Percentiles rank a stretch among this genome's conserved stretches.
Evolutionary conservation across 257 asterid species (phyloP).

Genomic region (Osmanthus fragrans): DNA sequence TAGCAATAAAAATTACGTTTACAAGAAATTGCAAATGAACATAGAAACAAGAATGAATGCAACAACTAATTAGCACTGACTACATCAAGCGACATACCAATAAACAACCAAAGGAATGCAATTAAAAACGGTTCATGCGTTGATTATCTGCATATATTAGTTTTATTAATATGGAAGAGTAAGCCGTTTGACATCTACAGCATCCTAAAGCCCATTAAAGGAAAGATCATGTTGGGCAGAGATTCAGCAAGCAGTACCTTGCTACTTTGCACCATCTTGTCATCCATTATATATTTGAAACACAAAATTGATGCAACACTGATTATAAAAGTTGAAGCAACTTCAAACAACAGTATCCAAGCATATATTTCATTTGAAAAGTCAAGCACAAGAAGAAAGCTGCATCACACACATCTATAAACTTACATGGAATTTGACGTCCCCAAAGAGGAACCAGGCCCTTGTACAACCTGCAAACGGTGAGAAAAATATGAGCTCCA

Average conservation of each 20-base stretch:
- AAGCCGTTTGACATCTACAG: background rate
- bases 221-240: background rate
- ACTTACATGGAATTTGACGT: slow-evolving; percentile 96
- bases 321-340: background rate
- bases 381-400: background rate
- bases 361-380: background rate
- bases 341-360: background rate
- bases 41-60: background rate
- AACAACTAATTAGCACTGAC: background rate
- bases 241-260: background rate
- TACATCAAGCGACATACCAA: background rate
- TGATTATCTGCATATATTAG: background rate
- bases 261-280: background rate
- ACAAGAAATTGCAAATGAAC: background rate
- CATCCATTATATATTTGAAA: background rate
- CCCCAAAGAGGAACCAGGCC: slow-evolving; percentile 95
- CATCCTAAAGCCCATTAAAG: background rate
- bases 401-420: slow-evolving; percentile 7
- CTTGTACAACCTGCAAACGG: slow-evolving; percentile 71
- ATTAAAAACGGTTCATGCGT: background rate
- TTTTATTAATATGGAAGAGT: background rate
- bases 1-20: background rate
- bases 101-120: background rate
- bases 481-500: background rate
- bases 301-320: background rate